Evolutionary conservation across 176 grass and related monocot genomes (phyloP).

Genomic region (sorghum (Sorghum bicolor)): DNA sequence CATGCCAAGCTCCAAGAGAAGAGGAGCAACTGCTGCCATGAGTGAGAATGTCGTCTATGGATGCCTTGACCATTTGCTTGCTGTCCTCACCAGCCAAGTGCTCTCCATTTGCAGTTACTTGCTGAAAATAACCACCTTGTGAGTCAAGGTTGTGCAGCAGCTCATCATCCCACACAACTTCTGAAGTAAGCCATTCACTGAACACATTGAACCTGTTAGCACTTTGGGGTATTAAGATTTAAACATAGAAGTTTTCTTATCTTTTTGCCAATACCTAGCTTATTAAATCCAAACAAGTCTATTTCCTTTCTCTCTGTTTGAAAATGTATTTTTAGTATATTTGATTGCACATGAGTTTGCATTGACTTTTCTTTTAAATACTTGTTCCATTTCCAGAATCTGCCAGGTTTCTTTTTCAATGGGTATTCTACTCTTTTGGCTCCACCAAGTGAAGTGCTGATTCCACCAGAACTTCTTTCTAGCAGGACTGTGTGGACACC

Average conservation of each 20-base stretch:
- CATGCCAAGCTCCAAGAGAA: background rate
- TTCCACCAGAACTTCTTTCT: constrained; percentile 74
- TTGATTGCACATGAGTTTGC: background rate
- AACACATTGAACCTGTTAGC: background rate
- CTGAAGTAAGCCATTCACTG: background rate
- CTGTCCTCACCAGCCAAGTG: background rate
- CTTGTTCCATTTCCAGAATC: constrained; percentile 47
- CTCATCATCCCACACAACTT: background rate
- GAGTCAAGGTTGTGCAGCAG: background rate
- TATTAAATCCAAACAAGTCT: background rate
- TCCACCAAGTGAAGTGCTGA: constrained; percentile 51
- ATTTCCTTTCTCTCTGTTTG: background rate
- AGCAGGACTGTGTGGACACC: constrained; percentile 63
- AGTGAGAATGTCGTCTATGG: background rate
- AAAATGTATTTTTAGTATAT: background rate
- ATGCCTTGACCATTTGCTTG: background rate
- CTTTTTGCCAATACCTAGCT: background rate
- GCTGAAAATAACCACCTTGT: background rate
- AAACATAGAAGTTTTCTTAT: background rate
- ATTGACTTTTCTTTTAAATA: background rate
- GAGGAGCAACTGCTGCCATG: background rate
- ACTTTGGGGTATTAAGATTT: background rate
- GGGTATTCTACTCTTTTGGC: constrained; percentile 64
- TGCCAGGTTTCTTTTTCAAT: constrained; percentile 23
- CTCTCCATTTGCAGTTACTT: background rate